Evolutionary conservation across 139 green algal genomes (phyloP).

Genomic region (Zygnema circumcarinatum): DNA sequence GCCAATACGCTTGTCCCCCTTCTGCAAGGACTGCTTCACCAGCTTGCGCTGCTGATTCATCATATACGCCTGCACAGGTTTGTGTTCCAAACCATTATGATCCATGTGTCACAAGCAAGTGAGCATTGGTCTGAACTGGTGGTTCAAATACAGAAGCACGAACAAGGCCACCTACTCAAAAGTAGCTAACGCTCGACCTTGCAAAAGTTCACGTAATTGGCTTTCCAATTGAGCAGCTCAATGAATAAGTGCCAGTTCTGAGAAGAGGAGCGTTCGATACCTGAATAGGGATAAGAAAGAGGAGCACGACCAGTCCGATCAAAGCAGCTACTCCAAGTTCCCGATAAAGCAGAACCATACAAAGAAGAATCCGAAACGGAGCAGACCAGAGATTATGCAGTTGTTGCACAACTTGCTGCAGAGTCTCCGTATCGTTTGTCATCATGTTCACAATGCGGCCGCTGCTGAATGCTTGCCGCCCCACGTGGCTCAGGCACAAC

Average conservation of each 20-base stretch:
- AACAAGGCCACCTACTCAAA: too few species aligned
- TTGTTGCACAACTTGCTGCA: slow-evolving; percentile 41
- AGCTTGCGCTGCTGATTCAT: slow-evolving; percentile 29
- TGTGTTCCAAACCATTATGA: too few species aligned
- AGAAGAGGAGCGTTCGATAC: too few species aligned
- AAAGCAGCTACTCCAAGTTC: slow-evolving; percentile 53
- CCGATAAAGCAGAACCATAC: slow-evolving; percentile 60
- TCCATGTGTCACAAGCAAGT: background rate
- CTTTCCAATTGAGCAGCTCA: too few species aligned
- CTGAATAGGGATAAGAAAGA: slow-evolving; percentile 57
- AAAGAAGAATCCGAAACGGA: slow-evolving; percentile 55
- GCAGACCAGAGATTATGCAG: slow-evolving; percentile 60
- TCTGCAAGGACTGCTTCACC: slow-evolving; percentile 28
- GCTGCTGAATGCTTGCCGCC: slow-evolving; percentile 26
- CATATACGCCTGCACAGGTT: slow-evolving; percentile 44
- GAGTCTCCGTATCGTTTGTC: slow-evolving; percentile 52
- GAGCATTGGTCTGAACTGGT: slow-evolving; percentile 1
- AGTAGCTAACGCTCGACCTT: too few species aligned
- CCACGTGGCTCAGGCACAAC: slow-evolving; percentile 33
- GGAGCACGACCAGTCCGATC: slow-evolving; percentile 38
- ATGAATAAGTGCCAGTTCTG: too few species aligned
- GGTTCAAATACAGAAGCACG: background rate
- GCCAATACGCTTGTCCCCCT: slow-evolving; percentile 51
- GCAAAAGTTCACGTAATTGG: too few species aligned
- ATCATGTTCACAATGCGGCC: slow-evolving; percentile 60